A percentile compares a stretch with the other conserved stretches of the same genome.
Conservation (phyloP, 352 stramenopile genomes). For the Poterioochromonas sp. region DNA sequence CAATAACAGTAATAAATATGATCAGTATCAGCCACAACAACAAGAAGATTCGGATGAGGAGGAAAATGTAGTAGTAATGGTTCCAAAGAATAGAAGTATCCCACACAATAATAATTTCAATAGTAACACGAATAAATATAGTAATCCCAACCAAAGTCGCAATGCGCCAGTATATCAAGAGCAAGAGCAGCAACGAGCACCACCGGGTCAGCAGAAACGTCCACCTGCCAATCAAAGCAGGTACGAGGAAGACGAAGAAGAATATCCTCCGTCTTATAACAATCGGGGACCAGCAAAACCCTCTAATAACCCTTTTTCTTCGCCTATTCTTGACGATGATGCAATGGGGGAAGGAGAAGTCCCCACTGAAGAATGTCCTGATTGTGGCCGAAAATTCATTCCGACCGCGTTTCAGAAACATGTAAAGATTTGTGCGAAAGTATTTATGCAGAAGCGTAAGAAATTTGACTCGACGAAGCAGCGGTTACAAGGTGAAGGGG, state of each 20-base stretch:
- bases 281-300: neutral
- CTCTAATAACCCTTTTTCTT: neutral
- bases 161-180: neutral
- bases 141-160: neutral
- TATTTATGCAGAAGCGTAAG: constrained; percentile 67
- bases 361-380: constrained; percentile 50
- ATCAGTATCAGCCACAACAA: too few relatives aligned
- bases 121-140: too few relatives aligned
- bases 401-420: constrained; percentile 61
- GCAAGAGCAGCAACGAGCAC: constrained; percentile 15
- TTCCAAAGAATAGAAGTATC: too few relatives aligned
- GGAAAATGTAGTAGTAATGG: too few relatives aligned
- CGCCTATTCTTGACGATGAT: neutral
- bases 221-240: neutral
- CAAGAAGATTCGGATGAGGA: too few relatives aligned
- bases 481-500: constrained; percentile 25
- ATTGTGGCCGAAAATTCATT: constrained; percentile 70
- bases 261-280: neutral
- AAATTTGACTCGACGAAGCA: constrained; percentile 67
- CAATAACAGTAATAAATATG: too few relatives aligned
- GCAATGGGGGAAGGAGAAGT: neutral
- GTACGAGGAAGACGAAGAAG: constrained; percentile 19
- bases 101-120: too few relatives aligned
- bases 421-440: constrained; percentile 68
- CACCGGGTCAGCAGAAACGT: neutral